Base-by-base conservation (phyloP, 23 red algal species). In the Chondrus crispus region DNA sequence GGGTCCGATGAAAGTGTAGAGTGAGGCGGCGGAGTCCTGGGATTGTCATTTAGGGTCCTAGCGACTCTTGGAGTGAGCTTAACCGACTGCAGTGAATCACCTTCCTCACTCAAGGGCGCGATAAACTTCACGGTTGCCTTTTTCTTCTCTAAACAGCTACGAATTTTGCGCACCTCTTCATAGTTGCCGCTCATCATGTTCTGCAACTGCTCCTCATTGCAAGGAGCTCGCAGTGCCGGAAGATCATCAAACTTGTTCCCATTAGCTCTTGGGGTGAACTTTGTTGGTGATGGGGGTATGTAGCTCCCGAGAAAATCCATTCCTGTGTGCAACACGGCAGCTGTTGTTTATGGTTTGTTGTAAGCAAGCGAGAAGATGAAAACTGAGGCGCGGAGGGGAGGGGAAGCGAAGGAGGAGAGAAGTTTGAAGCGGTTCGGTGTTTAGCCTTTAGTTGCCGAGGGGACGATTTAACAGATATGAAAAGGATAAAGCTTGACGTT, bases 251-350 rank as follows among this genome's bases (percentile, higher is more conserved):
- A 87, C 45, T 71, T 66, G 9, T 46, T 43, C 62, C 60, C 45
- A 30, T 50, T 68, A 39, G 46, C 50, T 38, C 84, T 74, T 45
- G 84, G 84, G 9, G 63, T 87, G 3, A 41, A 49, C 18, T 71
- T 71, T 11, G 84, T 47, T 36, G 47, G 60, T 19, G 62, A 51
- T 30, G 84, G 9, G 33, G 66, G 68, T 33, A 87, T 68, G 68
- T 74, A 87, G 47, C 48, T 87, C 13, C 84, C 66, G 38, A 87
- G 62, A 58, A 87, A 87, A 33, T 87, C 84, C 84, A 87, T 87
- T 7, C 26, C 7, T 32, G 7, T n/a, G 9, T 66, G 26, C 9
- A n/a, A n/a, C n/a, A n/a, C n/a, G n/a, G n/a, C n/a, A n/a, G n/a
- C n/a, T n/a, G n/a, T n/a, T n/a, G n/a, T n/a, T n/a, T n/a, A n/a